Evolutionary conservation across 495 filamentous ascomycete species (phyloP).

Genomic region (Hypoxylon fuscum): DNA sequence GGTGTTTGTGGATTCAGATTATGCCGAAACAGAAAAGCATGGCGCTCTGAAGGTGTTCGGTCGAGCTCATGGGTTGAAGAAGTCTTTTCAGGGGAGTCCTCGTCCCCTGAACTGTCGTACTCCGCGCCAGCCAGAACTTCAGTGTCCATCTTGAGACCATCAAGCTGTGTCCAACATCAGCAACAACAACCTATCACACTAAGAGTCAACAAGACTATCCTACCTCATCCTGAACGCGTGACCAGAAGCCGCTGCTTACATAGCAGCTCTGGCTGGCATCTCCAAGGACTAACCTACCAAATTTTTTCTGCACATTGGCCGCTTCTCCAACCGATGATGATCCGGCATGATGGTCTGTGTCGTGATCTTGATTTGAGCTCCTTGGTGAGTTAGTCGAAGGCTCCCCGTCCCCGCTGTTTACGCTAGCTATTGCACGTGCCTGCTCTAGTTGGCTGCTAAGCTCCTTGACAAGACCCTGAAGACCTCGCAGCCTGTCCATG

Average conservation of each 20-base stretch:
- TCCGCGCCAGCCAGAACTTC: conserved; percentile 42
- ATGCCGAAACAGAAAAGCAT: conserved; percentile 63
- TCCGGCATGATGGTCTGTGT: conserved; percentile 6
- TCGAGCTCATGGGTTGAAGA: conserved; percentile 52
- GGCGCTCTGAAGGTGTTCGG: conserved; percentile 57
- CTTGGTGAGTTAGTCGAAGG: conserved; percentile 27
- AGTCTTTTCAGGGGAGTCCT: conserved; percentile 41
- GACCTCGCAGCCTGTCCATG: conserved; percentile 61
- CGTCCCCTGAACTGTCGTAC: conserved; percentile 55
- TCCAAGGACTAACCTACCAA: conserved; percentile 55
- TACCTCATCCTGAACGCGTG: conserved; percentile 63
- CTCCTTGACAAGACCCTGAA: conserved; percentile 66
- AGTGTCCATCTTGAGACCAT: conserved; percentile 54
- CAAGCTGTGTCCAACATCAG: conserved; percentile 46
- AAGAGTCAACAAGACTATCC: conserved; percentile 16
- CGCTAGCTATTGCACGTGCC: conserved; percentile 36
- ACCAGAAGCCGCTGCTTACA: conserved; percentile 63
- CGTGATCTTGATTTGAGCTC: conserved; percentile 34
- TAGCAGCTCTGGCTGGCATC: conserved; percentile 56
- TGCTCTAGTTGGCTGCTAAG: conserved; percentile 61
- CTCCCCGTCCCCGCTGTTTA: conserved; percentile 8
- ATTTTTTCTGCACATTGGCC: conserved; percentile 42
- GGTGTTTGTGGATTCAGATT: conserved; percentile 47
- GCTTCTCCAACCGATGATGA: conserved; percentile 12
- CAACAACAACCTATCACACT: conserved; percentile 14